These are phyloP conservation scores for Diplocarpon rosae DNA, from an alignment of 2,329 filamentous ascomycete genomes.

Conservation along the genomic window DNA sequence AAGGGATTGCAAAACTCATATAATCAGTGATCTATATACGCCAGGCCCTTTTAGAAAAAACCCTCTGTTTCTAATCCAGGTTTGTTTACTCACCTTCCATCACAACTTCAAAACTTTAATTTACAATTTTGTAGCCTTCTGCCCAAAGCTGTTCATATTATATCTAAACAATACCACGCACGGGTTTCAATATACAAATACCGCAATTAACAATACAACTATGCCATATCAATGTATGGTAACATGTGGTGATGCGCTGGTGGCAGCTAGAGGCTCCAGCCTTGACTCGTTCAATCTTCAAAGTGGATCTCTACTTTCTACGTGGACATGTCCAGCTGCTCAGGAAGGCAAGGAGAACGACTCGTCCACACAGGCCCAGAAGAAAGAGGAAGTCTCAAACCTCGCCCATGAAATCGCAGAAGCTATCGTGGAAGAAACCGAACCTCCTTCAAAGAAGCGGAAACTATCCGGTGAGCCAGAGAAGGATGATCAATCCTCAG, in stretches of 20 bases:
- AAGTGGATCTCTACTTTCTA: constrained; percentile 46
- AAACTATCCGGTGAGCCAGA: constrained; percentile 18
- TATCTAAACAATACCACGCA: not conserved
- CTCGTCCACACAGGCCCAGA: not conserved
- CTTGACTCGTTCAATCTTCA: constrained; percentile 56
- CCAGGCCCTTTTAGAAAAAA: too few relatives aligned
- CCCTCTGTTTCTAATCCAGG: too few relatives aligned
- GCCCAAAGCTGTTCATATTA: too few relatives aligned
- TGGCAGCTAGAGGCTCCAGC: constrained; percentile 63
- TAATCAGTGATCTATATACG: not conserved
- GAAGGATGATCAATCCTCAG: not conserved
- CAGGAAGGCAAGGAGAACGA: constrained; percentile 4
- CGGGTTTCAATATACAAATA: constrained; percentile 1
- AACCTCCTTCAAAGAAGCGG: constrained; percentile 25
- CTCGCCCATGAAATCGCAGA: constrained; percentile 7
- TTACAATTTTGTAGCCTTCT: not conserved
- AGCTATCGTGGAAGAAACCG: constrained; percentile 5
- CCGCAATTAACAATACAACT: constrained; percentile 35
- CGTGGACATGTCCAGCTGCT: constrained; percentile 23
- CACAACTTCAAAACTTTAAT: not conserved
- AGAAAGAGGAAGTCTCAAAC: constrained; percentile 3
- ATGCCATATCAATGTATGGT: constrained; percentile 56
- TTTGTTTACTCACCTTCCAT: too few relatives aligned
- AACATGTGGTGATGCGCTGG: constrained; percentile 44
- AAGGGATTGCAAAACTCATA: too few relatives aligned